phyloP scores from a whole-genome alignment of 257 asterid genomes.

The Eucommia ulmoides region DNA sequence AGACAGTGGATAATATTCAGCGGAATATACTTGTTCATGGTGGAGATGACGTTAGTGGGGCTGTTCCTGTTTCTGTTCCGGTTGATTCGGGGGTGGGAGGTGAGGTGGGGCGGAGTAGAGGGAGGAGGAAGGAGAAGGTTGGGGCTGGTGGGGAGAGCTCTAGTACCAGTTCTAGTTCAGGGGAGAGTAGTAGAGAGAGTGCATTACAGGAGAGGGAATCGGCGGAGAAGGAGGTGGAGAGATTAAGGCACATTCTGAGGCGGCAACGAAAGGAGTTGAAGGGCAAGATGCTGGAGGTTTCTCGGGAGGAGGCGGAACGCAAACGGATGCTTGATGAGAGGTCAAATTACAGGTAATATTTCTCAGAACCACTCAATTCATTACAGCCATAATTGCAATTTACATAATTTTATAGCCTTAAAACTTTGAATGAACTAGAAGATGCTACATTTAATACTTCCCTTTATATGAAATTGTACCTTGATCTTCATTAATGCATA shows the following conservation, averaged over 20 bases:
- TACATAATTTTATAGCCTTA: too few relatives aligned
- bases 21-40: slow-evolving; percentile 89
- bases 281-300: slow-evolving; percentile 84
- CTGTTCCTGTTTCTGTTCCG: too few relatives aligned
- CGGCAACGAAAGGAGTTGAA: slow-evolving; percentile 93
- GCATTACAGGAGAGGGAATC: slow-evolving; percentile 87
- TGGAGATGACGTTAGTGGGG: slow-evolving; percentile 28
- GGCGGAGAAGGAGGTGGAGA: slow-evolving; percentile 98
- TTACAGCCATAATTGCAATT: too few relatives aligned
- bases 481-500: too few relatives aligned
- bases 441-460: too few relatives aligned
- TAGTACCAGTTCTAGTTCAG: slow-evolving; percentile 18
- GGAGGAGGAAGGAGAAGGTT: slow-evolving; percentile 37
- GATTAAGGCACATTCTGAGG: slow-evolving; percentile 86
- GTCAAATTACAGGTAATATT: slow-evolving; percentile 90
- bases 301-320: slow-evolving; percentile 94
- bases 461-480: too few relatives aligned
- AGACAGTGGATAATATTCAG: slow-evolving; percentile 82
- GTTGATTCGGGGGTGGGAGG: slow-evolving; percentile 1
- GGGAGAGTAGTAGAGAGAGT: slow-evolving; percentile 56
- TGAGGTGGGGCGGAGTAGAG: slow-evolving; percentile 16
- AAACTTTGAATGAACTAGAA: too few relatives aligned
- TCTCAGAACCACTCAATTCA: too few relatives aligned
- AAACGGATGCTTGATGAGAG: slow-evolving; percentile 90
- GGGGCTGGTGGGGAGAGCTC: too few relatives aligned